Conservation (phyloP, 2,329 filamentous ascomycete species). For the Pseudophaeomoniella oleicola region DNA sequence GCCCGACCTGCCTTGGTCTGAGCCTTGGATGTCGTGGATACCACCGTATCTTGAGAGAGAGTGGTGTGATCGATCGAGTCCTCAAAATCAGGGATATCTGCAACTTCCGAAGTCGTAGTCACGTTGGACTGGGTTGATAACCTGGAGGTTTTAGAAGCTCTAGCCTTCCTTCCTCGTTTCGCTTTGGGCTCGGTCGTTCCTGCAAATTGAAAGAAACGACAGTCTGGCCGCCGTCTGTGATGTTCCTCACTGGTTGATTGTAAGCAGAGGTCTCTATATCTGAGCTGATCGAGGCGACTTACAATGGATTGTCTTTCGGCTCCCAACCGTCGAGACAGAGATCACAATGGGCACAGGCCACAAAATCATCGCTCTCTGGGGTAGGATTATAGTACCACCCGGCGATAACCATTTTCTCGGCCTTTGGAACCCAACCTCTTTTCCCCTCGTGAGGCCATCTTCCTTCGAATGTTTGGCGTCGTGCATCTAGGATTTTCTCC, state of each 20-base stretch:
- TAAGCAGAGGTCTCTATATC: constrained; percentile 9
- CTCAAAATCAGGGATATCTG: constrained; percentile 24
- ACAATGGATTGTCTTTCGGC: constrained; percentile 76
- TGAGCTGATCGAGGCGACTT: constrained; percentile 22
- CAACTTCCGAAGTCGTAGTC: constrained; percentile 28
- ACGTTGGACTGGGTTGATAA: constrained; percentile 36
- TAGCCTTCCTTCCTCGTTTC: constrained; percentile 36
- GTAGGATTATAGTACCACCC: constrained; percentile 91
- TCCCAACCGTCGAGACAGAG: constrained; percentile 92
- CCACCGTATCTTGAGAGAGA: constrained; percentile 30
- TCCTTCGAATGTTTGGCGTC: constrained; percentile 68
- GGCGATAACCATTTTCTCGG: constrained; percentile 77
- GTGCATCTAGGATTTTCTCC: constrained; percentile 57
- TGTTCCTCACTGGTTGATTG: constrained; percentile 58
- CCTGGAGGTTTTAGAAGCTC: constrained; percentile 56
- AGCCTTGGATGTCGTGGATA: constrained; percentile 22
- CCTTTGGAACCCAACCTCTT: constrained; percentile 78
- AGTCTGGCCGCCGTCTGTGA: constrained; percentile 60
- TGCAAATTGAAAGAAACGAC: constrained; percentile 66
- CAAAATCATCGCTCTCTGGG: constrained; percentile 71
- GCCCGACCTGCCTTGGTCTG: constrained; percentile 37
- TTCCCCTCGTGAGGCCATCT: constrained; percentile 84
- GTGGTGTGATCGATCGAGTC: constrained; percentile 45
- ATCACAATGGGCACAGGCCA: constrained; percentile 81
- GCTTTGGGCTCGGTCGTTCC: constrained; percentile 43